Conservation (phyloP, 2,329 filamentous ascomycete genomes). For the Pseudogymnoascus sp. region DNA sequence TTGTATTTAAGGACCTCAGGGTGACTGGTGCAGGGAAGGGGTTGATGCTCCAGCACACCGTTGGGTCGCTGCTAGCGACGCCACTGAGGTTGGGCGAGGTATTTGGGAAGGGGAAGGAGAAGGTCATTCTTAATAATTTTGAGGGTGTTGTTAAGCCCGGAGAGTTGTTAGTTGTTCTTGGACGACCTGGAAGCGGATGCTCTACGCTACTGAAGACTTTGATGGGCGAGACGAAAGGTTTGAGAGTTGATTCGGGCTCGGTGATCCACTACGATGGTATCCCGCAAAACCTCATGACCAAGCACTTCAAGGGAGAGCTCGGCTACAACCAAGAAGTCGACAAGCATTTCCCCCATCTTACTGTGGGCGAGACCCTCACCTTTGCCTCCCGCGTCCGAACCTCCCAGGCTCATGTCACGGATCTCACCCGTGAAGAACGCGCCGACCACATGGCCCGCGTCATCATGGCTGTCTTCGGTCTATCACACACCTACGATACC, state of each 20-base stretch:
- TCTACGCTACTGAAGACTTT: slow-evolving; percentile 56
- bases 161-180: slow-evolving; percentile 61
- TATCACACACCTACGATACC: slow-evolving; percentile 63
- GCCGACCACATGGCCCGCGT: slow-evolving; percentile 38
- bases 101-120: slow-evolving; percentile 43
- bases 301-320: slow-evolving; percentile 55
- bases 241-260: slow-evolving; percentile 43
- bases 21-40: slow-evolving; percentile 60
- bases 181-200: slow-evolving; percentile 57
- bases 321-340: slow-evolving; percentile 72
- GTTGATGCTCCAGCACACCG: slow-evolving; percentile 60
- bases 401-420: slow-evolving; percentile 50
- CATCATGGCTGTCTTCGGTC: slow-evolving; percentile 62
- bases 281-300: slow-evolving; percentile 41
- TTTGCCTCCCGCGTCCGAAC: slow-evolving; percentile 65
- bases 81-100: slow-evolving; percentile 51
- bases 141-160: slow-evolving; percentile 55
- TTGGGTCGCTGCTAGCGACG: slow-evolving; percentile 48
- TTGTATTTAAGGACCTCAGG: slow-evolving; percentile 56
- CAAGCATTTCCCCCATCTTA: slow-evolving; percentile 67
- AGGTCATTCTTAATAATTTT: slow-evolving; percentile 54
- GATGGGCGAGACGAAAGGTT: slow-evolving; percentile 48
- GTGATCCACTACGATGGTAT: slow-evolving; percentile 54
- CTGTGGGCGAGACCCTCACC: slow-evolving; percentile 63
- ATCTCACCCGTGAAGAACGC: slow-evolving; percentile 49